Percentiles rank a stretch among this genome's conserved stretches.
Evolutionary conservation across 1,139 yeast species (phyloP).

Genomic region (Diutina ranongensis): DNA sequence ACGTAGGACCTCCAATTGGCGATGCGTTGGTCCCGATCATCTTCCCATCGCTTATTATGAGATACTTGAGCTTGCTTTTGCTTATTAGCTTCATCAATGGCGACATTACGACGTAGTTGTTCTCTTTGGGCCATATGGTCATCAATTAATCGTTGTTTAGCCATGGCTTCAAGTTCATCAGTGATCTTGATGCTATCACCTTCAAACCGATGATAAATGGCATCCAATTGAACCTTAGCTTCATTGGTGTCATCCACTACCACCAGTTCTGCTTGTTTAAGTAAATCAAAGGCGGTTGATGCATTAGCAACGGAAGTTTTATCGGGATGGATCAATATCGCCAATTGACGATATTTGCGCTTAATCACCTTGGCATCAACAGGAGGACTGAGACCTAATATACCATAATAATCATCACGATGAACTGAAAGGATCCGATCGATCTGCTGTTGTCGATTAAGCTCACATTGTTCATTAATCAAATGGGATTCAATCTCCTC

Average conservation of each 20-base stretch:
- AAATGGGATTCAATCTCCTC: background rate
- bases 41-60: background rate
- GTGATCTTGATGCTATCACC: background rate
- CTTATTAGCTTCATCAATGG: too few relatives aligned
- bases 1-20: background rate
- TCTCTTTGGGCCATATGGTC: too few relatives aligned
- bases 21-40: background rate
- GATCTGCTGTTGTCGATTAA: background rate
- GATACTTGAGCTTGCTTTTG: background rate
- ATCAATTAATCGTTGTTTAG: too few relatives aligned
- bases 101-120: too few relatives aligned
- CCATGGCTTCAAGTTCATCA: background rate
- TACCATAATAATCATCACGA: background rate
- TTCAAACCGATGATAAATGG: too few relatives aligned
- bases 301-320: background rate
- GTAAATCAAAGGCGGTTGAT: background rate
- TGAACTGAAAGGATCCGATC: background rate
- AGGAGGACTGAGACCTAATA: background rate
- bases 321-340: constrained; percentile 1
- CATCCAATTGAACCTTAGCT: too few relatives aligned
- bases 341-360: background rate
- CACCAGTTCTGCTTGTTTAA: background rate
- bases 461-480: background rate
- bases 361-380: background rate
- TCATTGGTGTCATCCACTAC: too few relatives aligned